These are phyloP conservation scores for Lanmaoa rubissima DNA, from an alignment of 768 basidiomycete species.

Conservation along the genomic window DNA sequence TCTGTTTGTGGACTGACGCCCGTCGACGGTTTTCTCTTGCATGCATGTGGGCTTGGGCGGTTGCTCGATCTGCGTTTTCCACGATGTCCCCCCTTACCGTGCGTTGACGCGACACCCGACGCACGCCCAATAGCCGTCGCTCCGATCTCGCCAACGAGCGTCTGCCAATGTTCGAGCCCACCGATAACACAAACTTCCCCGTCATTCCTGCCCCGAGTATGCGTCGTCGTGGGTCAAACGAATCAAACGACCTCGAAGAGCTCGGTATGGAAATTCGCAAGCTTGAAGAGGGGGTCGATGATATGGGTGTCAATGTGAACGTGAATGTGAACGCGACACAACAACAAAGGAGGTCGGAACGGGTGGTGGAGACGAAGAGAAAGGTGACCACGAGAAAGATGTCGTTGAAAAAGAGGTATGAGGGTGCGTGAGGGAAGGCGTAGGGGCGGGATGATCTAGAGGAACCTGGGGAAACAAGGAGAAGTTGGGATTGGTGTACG, in stretches of 20 bases:
- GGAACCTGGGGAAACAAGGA: neutral
- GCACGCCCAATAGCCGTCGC: constrained; percentile 48
- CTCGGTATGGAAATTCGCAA: constrained; percentile 66
- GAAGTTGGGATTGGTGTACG: neutral
- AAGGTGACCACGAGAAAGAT: constrained; percentile 43
- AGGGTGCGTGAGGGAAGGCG: neutral
- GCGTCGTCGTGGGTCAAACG: constrained; percentile 42
- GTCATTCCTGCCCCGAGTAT: constrained; percentile 66
- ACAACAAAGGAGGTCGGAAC: constrained; percentile 40
- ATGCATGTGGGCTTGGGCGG: neutral
- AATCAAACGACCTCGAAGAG: constrained; percentile 41
- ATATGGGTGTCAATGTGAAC: constrained; percentile 26
- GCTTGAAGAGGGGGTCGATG: constrained; percentile 56
- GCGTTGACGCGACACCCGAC: neutral
- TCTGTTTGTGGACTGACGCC: neutral
- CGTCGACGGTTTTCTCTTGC: neutral
- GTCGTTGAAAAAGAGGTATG: constrained; percentile 62
- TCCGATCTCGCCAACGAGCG: constrained; percentile 76
- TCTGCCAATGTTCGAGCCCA: constrained; percentile 54
- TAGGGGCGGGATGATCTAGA: neutral
- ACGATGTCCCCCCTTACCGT: neutral
- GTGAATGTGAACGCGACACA: neutral
- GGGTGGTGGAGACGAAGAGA: constrained; percentile 59
- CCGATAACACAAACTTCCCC: constrained; percentile 32
- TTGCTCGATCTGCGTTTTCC: neutral